Percentiles rank a stretch among this genome's conserved stretches.
Conservation (phyloP, 2,329 filamentous ascomycete species). For the Neoarthrinium moseri region DNA sequence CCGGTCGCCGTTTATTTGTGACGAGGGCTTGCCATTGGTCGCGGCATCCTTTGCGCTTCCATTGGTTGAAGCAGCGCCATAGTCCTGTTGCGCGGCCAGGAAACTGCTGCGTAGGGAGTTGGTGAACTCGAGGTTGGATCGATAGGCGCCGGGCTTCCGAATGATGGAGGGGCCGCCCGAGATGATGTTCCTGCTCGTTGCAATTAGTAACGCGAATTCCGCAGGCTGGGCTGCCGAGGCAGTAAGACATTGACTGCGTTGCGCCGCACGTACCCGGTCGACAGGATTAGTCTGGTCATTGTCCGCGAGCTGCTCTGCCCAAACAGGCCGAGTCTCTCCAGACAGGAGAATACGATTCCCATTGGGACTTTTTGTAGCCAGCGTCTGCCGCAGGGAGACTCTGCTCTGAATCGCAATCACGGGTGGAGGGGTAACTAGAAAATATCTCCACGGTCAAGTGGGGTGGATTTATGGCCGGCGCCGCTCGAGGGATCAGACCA, state of each 20-base stretch:
- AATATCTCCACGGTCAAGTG: constrained; percentile 7
- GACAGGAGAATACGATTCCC: constrained; percentile 3
- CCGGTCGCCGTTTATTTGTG: constrained; percentile 20
- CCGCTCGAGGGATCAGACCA: not conserved
- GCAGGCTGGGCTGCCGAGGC: not conserved
- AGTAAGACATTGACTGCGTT: not conserved
- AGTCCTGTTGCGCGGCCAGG: constrained; percentile 67
- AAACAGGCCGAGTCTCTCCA: constrained; percentile 3
- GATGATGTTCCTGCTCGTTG: constrained; percentile 71
- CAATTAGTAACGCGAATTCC: constrained; percentile 20
- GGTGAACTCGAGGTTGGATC: constrained; percentile 91
- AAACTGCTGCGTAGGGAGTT: constrained; percentile 87
- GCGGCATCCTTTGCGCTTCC: constrained; percentile 28
- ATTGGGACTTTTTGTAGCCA: not conserved
- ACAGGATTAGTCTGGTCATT: constrained; percentile 80
- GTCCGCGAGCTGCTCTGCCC: constrained; percentile 11
- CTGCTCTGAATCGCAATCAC: not conserved
- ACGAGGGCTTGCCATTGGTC: constrained; percentile 18
- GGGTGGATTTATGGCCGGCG: not conserved
- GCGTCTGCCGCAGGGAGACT: not conserved
- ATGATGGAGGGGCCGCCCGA: constrained; percentile 80
- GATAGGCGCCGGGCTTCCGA: constrained; percentile 71
- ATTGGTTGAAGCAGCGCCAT: constrained; percentile 29
- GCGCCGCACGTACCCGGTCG: constrained; percentile 69
- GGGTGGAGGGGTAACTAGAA: constrained; percentile 4